These are phyloP conservation scores for Linnemannia hyalina DNA, from an alignment of 192 early-diverging fungal species.

Conservation along the genomic window DNA sequence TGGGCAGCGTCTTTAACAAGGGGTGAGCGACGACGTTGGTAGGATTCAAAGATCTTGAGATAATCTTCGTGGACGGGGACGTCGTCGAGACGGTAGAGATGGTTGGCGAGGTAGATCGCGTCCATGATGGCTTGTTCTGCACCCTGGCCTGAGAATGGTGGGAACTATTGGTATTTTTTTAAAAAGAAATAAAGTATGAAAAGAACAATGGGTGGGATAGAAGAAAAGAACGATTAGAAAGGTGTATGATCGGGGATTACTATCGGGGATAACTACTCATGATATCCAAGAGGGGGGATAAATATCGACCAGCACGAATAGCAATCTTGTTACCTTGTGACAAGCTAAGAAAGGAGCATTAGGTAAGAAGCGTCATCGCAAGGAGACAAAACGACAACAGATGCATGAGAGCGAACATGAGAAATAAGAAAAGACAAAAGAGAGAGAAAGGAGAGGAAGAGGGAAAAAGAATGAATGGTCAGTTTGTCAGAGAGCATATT, in stretches of 20 bases:
- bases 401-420: background rate
- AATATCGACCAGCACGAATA: background rate
- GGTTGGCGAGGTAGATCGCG: constrained; percentile 34
- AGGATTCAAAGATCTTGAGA: constrained; percentile 22
- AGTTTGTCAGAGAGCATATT: background rate
- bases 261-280: too few species aligned
- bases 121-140: constrained; percentile 50
- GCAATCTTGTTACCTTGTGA: constrained; percentile 30
- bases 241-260: too few species aligned
- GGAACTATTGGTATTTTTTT: constrained; percentile 12
- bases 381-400: background rate
- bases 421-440: background rate
- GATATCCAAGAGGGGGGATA: too few species aligned
- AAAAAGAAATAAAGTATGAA: background rate
- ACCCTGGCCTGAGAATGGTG: constrained; percentile 43
- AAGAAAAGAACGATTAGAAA: background rate
- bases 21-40: constrained; percentile 2
- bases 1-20: constrained; percentile 28
- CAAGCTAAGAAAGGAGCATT: constrained; percentile 19
- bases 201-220: background rate
- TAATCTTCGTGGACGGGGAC: constrained; percentile 20
- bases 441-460: background rate
- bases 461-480: background rate
- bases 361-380: background rate
- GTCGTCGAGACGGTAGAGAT: constrained; percentile 20